These are phyloP conservation scores for Colletotrichum cuscutae DNA, from an alignment of 2,329 filamentous ascomycete species.

Conservation along the genomic window DNA sequence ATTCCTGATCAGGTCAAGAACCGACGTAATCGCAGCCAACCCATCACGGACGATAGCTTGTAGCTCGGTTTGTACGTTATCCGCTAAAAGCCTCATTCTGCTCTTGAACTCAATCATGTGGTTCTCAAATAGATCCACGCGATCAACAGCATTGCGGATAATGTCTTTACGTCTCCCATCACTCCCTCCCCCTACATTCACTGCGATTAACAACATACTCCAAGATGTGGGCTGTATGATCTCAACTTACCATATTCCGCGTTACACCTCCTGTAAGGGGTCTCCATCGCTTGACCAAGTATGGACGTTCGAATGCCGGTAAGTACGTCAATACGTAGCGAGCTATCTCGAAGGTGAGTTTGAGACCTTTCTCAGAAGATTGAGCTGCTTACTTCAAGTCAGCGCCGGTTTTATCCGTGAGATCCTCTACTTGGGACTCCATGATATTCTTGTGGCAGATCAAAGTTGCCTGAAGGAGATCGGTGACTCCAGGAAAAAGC, in stretches of 20 bases:
- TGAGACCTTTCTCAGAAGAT: not conserved
- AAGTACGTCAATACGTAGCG: constrained; percentile 46
- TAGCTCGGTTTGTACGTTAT: constrained; percentile 39
- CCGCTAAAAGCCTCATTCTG: constrained; percentile 37
- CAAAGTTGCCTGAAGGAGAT: constrained; percentile 40
- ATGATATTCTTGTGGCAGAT: constrained; percentile 42
- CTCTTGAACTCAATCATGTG: constrained; percentile 42
- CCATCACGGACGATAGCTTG: constrained; percentile 36
- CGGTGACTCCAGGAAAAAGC: not conserved
- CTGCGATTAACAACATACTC: not conserved
- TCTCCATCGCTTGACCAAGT: constrained; percentile 49
- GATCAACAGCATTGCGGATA: constrained; percentile 42
- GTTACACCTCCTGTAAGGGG: constrained; percentile 44
- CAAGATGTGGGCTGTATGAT: no score
- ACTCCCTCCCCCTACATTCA: constrained; percentile 44
- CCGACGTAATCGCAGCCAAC: constrained; percentile 40
- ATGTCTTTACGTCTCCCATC: constrained; percentile 46
- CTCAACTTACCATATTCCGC: constrained; percentile 44
- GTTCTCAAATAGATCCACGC: constrained; percentile 42
- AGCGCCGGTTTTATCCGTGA: constrained; percentile 39
- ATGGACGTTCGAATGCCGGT: constrained; percentile 50
- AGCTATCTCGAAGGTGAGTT: constrained; percentile 38
- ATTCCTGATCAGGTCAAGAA: constrained; percentile 48
- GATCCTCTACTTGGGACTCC: constrained; percentile 40
- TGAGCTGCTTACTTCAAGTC: constrained; percentile 11